Evolutionary conservation across 345 rosid species (phyloP).

Genomic region (Dimocarpus longan): DNA sequence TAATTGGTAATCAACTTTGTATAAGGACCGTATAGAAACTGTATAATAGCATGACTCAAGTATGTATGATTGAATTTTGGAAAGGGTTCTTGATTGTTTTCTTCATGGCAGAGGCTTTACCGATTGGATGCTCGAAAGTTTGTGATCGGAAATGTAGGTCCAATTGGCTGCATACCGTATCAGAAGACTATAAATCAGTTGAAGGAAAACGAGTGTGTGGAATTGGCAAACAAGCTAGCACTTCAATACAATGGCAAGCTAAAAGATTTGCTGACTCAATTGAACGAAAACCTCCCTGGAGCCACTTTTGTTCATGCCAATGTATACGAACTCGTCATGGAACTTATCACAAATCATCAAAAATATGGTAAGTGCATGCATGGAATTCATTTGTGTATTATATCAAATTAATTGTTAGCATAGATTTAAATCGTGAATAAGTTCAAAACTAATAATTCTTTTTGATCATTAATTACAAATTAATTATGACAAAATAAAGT

Average conservation of each 20-base stretch:
- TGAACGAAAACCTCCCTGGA: conserved; percentile 66
- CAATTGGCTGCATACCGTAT: conserved; percentile 93
- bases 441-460: too few species aligned
- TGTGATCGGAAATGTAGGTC: conserved; percentile 88
- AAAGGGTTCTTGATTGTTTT: background rate
- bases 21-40: too few species aligned
- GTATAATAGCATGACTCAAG: too few species aligned
- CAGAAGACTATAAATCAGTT: conserved; percentile 75
- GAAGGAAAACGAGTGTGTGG: conserved; percentile 67
- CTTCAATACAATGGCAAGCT: conserved; percentile 63
- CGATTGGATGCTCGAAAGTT: conserved; percentile 79
- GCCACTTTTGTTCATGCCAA: conserved; percentile 73
- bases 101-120: conserved; percentile 70
- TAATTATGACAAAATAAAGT: too few species aligned
- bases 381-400: too few species aligned
- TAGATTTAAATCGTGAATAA: too few species aligned
- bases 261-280: conserved; percentile 57
- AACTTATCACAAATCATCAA: conserved; percentile 75
- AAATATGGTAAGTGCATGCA: conserved; percentile 54
- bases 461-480: too few species aligned
- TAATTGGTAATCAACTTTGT: too few species aligned
- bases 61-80: too few species aligned
- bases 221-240: conserved; percentile 71
- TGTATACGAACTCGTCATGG: conserved; percentile 84
- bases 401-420: too few species aligned